These are phyloP conservation scores for Naganishia sp. DNA, from an alignment of 1,284 basidiomycete species.

Conservation along the genomic window DNA sequence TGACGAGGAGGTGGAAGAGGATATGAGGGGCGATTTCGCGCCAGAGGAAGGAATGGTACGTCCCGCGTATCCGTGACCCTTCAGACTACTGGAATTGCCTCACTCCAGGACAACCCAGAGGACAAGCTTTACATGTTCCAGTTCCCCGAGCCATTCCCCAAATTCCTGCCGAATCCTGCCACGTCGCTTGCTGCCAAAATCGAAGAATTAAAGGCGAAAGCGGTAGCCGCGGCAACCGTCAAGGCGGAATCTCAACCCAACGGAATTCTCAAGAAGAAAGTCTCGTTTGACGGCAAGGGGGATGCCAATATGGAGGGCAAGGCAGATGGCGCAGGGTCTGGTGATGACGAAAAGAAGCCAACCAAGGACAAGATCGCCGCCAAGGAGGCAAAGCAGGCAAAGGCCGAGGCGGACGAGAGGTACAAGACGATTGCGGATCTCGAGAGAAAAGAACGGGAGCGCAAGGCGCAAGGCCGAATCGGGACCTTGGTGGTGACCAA, in stretches of 20 bases:
- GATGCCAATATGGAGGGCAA: slow-evolving; percentile 33
- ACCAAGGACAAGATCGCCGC: slow-evolving; percentile 31
- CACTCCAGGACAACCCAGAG: slow-evolving; percentile 58
- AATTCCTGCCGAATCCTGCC: slow-evolving; percentile 57
- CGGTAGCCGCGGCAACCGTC: slow-evolving; percentile 31
- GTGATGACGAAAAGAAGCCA: slow-evolving; percentile 29
- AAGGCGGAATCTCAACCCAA: slow-evolving; percentile 21
- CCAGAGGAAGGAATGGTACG: slow-evolving; percentile 46
- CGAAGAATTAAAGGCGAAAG: slow-evolving; percentile 39
- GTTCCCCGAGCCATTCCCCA: slow-evolving; percentile 85
- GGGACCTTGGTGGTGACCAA: slow-evolving; percentile 79
- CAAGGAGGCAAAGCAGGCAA: slow-evolving; percentile 27
- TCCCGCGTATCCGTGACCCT: slow-evolving; percentile 16
- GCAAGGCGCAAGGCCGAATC: slow-evolving; percentile 70
- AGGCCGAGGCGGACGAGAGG: slow-evolving; percentile 25
- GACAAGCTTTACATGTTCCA: slow-evolving; percentile 83
- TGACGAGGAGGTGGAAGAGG: slow-evolving; percentile 80
- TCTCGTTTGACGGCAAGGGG: slow-evolving; percentile 26
- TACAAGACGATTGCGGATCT: slow-evolving; percentile 38
- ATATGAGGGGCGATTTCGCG: slow-evolving; percentile 79
- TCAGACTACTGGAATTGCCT: slow-evolving; percentile 35
- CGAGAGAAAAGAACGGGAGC: slow-evolving; percentile 46
- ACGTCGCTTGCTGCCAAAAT: slow-evolving; percentile 16
- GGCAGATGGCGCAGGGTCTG: slow-evolving; percentile 43
- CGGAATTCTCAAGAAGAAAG: slow-evolving; percentile 32